phyloP scores from a whole-genome alignment of 345 rosid genomes.

The Anastatica hierochuntica region DNA sequence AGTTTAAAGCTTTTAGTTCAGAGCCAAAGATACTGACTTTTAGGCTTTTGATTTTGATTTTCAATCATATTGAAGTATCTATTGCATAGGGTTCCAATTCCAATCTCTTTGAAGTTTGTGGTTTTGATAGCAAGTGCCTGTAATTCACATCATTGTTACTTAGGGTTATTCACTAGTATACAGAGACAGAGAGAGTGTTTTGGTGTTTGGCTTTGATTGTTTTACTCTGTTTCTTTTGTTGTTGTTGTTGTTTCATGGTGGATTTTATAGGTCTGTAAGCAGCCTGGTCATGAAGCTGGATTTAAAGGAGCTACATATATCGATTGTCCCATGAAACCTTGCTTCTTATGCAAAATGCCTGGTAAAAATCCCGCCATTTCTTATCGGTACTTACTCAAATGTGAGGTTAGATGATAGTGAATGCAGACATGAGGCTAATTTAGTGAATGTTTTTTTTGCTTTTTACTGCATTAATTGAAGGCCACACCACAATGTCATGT shows the following conservation, averaged over 20 bases:
- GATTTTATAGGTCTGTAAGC: slow-evolving; percentile 67
- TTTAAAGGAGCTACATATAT: slow-evolving; percentile 88
- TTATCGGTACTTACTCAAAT: background rate
- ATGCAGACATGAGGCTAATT: background rate
- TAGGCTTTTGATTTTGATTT: background rate
- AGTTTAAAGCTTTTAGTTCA: background rate
- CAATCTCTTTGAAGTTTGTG: too few species aligned
- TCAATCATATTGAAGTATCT: background rate
- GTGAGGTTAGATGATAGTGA: background rate
- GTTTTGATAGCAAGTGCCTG: background rate
- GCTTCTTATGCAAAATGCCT: slow-evolving; percentile 94
- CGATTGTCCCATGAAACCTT: slow-evolving; percentile 95
- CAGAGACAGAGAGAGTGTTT: background rate
- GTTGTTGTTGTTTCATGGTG: slow-evolving; percentile 7
- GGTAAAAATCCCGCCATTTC: slow-evolving; percentile 30
- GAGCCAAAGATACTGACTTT: too few species aligned
- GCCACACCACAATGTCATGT: slow-evolving; percentile 83
- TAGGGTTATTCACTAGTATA: background rate
- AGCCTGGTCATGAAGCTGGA: slow-evolving; percentile 90
- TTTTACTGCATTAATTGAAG: slow-evolving; percentile 29
- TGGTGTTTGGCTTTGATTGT: background rate
- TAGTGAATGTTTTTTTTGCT: background rate
- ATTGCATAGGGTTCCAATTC: background rate
- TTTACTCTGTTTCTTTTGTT: background rate
- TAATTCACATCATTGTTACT: background rate